A percentile compares a stretch with the other conserved stretches of the same genome.
Conservation (phyloP, 352 stramenopile genomes). For the Pythium utonaiense region DNA sequence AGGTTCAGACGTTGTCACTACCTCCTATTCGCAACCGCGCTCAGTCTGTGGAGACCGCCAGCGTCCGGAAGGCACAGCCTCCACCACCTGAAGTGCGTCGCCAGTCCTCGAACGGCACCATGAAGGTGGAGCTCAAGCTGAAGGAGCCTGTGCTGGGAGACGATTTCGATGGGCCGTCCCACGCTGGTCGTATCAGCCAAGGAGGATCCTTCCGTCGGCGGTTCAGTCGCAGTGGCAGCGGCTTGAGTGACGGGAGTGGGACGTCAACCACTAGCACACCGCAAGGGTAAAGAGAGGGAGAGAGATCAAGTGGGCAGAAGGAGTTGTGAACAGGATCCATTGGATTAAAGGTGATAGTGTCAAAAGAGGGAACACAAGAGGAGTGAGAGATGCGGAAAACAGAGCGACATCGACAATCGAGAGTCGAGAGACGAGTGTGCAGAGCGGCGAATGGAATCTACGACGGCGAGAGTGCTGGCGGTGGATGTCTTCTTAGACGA, state of each 20-base stretch:
- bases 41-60: not conserved
- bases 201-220: constrained; percentile 11
- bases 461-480: not conserved
- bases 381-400: too few relatives aligned
- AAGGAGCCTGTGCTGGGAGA: constrained; percentile 55
- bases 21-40: constrained; percentile 19
- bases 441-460: constrained; percentile 9
- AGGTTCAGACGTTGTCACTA: constrained; percentile 3
- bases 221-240: constrained; percentile 1
- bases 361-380: too few relatives aligned
- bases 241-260: not conserved
- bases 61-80: constrained; percentile 1
- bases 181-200: not conserved
- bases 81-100: constrained; percentile 5
- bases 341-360: too few relatives aligned
- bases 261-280: too few relatives aligned
- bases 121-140: constrained; percentile 48
- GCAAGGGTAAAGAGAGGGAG: too few relatives aligned
- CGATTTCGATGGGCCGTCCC: constrained; percentile 26
- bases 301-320: too few relatives aligned
- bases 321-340: too few relatives aligned
- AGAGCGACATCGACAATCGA: not conserved
- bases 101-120: constrained; percentile 26
- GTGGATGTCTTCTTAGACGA: constrained; percentile 14
- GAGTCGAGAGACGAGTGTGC: too few relatives aligned